Conservation (phyloP, 768 basidiomycete genomes). For the Lactarius evosmus region DNA sequence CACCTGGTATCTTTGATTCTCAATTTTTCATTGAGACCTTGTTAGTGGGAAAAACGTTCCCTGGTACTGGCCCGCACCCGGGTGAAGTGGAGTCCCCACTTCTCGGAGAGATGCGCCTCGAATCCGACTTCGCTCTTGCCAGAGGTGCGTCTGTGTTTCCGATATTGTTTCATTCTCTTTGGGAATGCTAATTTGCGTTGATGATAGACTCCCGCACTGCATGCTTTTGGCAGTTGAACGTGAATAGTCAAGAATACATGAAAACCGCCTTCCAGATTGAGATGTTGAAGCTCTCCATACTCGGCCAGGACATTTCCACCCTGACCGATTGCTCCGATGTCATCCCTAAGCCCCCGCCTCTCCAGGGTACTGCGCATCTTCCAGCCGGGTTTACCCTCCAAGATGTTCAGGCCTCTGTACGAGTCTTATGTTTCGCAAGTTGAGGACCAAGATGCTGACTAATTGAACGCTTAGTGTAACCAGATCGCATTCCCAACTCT, state of each 20-base stretch:
- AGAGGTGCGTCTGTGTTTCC: slow-evolving; percentile 22
- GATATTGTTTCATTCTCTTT: neutral
- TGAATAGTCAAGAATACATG: slow-evolving; percentile 33
- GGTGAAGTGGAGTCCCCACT: slow-evolving; percentile 4
- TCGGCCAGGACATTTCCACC: slow-evolving; percentile 31
- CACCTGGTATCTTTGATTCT: slow-evolving; percentile 32
- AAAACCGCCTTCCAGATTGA: slow-evolving; percentile 31
- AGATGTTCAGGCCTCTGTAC: slow-evolving; percentile 5
- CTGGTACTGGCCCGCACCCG: neutral
- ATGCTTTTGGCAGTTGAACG: slow-evolving; percentile 36
- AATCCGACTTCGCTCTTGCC: slow-evolving; percentile 25
- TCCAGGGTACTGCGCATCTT: neutral
- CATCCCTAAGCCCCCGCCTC: slow-evolving; percentile 11
- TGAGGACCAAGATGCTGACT: neutral
- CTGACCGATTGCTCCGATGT: slow-evolving; percentile 29
- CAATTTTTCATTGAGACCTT: slow-evolving; percentile 35
- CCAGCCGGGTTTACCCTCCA: slow-evolving; percentile 8
- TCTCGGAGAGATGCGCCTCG: slow-evolving; percentile 14
- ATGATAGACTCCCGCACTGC: slow-evolving; percentile 34
- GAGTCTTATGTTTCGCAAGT: neutral
- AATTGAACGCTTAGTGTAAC: slow-evolving; percentile 3
- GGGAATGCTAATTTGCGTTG: neutral
- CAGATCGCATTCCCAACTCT: slow-evolving; percentile 1
- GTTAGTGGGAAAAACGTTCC: neutral
- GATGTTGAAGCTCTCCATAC: slow-evolving; percentile 34